Conservation (phyloP, 139 green algal species). For the Coelastrella sp. region DNA sequence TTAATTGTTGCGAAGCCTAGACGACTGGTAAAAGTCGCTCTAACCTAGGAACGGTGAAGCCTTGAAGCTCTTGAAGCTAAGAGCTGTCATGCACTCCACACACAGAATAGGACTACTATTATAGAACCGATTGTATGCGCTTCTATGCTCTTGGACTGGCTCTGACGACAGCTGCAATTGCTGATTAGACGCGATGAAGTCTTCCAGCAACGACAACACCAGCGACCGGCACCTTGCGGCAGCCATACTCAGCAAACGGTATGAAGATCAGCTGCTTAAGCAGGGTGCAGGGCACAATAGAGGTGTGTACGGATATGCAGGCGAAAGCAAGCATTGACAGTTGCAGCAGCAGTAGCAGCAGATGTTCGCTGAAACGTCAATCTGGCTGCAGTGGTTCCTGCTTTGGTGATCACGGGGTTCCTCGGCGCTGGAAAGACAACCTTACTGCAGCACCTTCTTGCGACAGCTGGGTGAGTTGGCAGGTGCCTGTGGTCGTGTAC, state of each 20-base stretch:
- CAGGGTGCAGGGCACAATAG: background rate
- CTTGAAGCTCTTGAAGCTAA: too few species aligned
- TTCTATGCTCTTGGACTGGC: too few species aligned
- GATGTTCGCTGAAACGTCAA: too few species aligned
- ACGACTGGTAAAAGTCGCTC: too few species aligned
- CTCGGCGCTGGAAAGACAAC: conserved; percentile 72
- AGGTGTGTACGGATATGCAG: background rate
- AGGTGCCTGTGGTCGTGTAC: background rate
- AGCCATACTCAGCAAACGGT: background rate
- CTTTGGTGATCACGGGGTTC: conserved; percentile 65
- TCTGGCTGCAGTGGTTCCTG: conserved; percentile 61
- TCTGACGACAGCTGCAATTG: too few species aligned
- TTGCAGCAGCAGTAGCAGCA: background rate
- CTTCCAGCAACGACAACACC: background rate
- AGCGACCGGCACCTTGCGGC: background rate
- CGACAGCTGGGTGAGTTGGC: background rate
- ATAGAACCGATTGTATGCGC: too few species aligned
- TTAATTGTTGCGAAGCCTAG: too few species aligned
- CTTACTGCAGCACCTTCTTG: conserved; percentile 63
- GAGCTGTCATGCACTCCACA: too few species aligned
- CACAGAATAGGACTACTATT: too few species aligned
- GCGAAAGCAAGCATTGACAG: background rate
- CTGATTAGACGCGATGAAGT: background rate
- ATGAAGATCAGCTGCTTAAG: conserved; percentile 26
- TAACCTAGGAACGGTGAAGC: too few species aligned